Evolutionary conservation across 345 rosid species (phyloP), one percentile per base, ranked within the genome.

Genomic region (Dipteronia dyeriana): DNA sequence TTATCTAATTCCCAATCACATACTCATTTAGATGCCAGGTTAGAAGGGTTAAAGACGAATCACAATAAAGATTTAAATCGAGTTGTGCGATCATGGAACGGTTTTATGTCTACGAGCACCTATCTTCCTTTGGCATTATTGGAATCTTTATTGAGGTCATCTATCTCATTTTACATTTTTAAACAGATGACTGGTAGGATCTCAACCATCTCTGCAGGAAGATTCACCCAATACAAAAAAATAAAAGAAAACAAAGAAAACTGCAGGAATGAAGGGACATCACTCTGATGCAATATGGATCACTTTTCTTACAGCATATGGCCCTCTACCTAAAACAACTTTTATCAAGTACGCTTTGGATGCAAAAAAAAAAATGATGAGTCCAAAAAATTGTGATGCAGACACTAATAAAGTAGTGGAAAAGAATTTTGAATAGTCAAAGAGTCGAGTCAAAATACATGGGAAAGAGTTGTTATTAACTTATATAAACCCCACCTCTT

Each of bases 101-200:
- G 38, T 34, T 34, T 34, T 34, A 34, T 34, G 0, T 34, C 0
- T 34, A 34, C 6, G 6, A 3, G 38, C 38, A 34, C 38, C 38
- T 34, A 6, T 34, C 38, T 4, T 5, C 38, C 38, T 9, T 3
- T 34, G 62, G 60, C 43, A n/a, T 71, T 17, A 71, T 54, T 19
- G 22, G 31, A 68, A 31, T 71, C 64, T 71, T n/a, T 16, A 71
- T 5, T 69, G 9, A 71, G 34, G 17, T 10, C 47, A 53, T 71
- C 31, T 31, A 8, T 16, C 17, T 54, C 47, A 8, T 70, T 53
- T 51, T 70, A 31, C 13, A 26, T 51, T 25, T 16, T 16, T 29
- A 3, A 64, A 3, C 7, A 13, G 38, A 64, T 1, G 31, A 10
- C 23, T 64, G 1, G 9, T 29, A 29, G 16, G 43, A 17, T 31